Evolutionary conservation across 1,284 basidiomycete genomes (phyloP), one percentile per base, ranked within the genome.

Genomic region (Salmacisia buchloeana): DNA sequence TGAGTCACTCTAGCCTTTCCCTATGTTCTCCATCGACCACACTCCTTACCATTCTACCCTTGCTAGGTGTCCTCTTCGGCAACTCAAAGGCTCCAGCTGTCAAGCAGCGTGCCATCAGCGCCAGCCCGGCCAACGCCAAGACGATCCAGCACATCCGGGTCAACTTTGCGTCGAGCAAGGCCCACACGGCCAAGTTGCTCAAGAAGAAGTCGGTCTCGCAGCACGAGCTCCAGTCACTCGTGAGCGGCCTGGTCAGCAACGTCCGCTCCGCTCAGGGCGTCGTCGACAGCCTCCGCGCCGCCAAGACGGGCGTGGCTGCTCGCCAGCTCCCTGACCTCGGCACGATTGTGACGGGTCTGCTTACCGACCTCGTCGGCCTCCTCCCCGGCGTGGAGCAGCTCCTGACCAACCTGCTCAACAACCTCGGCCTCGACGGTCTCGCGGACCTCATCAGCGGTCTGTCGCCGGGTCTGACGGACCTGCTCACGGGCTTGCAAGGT

Each of bases 341-440:
- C 49, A 33, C 49, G n/a, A n/a, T n/a, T n/a, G n/a, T n/a, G n/a
- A n/a, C n/a, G n/a, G n/a, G n/a, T n/a, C n/a, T n/a, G n/a, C n/a
- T n/a, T n/a, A n/a, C n/a, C n/a, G n/a, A n/a, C n/a, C n/a, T n/a
- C n/a, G n/a, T n/a, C n/a, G n/a, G n/a, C n/a, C n/a, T 54, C 15
- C 29, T 54, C 9, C 49, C 49, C 29, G 25, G 23, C 29, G 49
- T 54, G 29, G 29, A 54, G 25, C n/a, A 15, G 15, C 49, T 54
- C 12, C 25, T 54, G 12, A 25, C 23, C 49, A 33, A 54, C 25
- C 25, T 54, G 25, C 6, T 33, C 29, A n/a, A 10, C 27, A 29
- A 54, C 49, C 49, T 54, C 49, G 49, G 27, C 9, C 49, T 54
- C 27, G 27, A 54, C 49, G 49, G 13, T 4, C 29, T 54, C 29